Percentiles rank a stretch among this genome's conserved stretches.
Conservation (phyloP, 768 basidiomycete genomes). For the Mycena metata region DNA sequence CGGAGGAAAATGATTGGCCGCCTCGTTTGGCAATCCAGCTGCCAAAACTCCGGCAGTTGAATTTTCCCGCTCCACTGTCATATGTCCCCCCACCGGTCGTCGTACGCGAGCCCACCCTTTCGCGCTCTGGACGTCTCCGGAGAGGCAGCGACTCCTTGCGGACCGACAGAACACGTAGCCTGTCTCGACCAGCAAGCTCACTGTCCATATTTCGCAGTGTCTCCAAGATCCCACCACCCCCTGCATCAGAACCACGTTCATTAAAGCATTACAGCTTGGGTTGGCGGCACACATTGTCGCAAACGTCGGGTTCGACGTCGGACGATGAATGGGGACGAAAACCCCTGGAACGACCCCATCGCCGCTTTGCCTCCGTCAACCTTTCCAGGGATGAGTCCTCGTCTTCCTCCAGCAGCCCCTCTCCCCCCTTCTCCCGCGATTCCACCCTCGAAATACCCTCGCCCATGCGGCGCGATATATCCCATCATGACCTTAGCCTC, state of each 20-base stretch:
- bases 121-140: conserved; percentile 35
- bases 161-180: conserved; percentile 34
- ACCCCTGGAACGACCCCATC: conserved; percentile 50
- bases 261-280: conserved; percentile 60
- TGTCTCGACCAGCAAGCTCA: conserved; percentile 43
- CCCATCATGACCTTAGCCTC: conserved; percentile 73
- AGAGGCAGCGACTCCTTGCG: conserved; percentile 16
- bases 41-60: conserved; percentile 66
- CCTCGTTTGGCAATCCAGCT: conserved; percentile 44
- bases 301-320: conserved; percentile 43
- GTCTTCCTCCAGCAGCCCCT: conserved; percentile 47
- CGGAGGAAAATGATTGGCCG: conserved; percentile 53
- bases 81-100: conserved; percentile 46
- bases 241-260: conserved; percentile 59
- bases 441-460: conserved; percentile 34
- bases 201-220: conserved; percentile 56
- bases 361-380: conserved; percentile 59
- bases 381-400: conserved; percentile 65
- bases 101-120: conserved; percentile 16
- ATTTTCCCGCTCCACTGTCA: conserved; percentile 82
- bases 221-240: conserved; percentile 56
- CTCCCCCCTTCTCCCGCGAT: conserved; percentile 39
- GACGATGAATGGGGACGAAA: conserved; percentile 55
- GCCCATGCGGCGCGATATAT: conserved; percentile 41
- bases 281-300: conserved; percentile 60